Conservation (phyloP, 192 early-diverging fungal species). For the Coemansia sp. region DNA sequence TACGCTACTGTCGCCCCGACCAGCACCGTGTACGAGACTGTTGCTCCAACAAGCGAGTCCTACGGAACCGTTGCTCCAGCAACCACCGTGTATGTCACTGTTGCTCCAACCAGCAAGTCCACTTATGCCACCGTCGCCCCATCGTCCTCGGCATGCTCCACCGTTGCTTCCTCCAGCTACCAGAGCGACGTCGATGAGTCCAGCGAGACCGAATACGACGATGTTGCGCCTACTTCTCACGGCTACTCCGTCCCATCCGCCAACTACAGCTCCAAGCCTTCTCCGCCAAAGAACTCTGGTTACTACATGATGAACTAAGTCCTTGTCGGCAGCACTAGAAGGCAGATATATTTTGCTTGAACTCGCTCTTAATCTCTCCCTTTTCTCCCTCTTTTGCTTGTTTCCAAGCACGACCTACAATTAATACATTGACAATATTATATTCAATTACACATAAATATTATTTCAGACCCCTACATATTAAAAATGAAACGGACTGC, state of each 20-base stretch:
- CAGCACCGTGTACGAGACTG: slow-evolving; percentile 1
- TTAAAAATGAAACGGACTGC: too few species aligned
- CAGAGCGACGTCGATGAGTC: slow-evolving; percentile 3
- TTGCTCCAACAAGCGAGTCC: neutral
- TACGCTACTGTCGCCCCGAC: neutral
- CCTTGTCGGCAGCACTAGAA: slow-evolving; percentile 7
- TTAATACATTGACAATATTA: too few species aligned
- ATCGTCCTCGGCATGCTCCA: neutral
- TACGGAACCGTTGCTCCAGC: neutral
- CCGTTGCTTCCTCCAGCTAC: slow-evolving; percentile 1
- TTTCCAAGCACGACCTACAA: too few species aligned
- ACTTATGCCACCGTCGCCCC: neutral
- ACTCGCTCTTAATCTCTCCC: too few species aligned
- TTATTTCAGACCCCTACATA: too few species aligned
- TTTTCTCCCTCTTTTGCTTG: too few species aligned
- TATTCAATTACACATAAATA: too few species aligned
- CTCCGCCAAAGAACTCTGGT: neutral
- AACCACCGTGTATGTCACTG: neutral
- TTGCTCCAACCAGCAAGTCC: neutral
- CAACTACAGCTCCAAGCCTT: neutral
- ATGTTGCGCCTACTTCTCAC: neutral
- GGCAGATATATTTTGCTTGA: neutral
- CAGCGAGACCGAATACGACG: slow-evolving; percentile 9
- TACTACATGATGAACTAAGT: slow-evolving; percentile 21
- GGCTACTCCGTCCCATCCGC: neutral